Evolutionary conservation across 768 basidiomycete species (phyloP), one percentile per base, ranked within the genome.

Genomic region (Hericium coralloides): DNA sequence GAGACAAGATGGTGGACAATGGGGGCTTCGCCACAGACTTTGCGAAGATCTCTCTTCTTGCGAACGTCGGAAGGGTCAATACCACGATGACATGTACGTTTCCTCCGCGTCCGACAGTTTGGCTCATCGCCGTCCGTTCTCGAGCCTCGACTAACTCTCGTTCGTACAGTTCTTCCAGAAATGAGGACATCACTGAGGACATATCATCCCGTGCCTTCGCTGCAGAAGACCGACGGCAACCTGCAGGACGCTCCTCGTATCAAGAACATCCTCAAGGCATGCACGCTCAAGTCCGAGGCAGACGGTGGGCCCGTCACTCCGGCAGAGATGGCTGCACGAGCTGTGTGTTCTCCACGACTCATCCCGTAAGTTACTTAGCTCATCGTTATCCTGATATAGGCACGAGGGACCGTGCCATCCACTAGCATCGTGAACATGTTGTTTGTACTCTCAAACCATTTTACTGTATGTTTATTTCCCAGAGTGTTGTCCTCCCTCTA

Each of bases 61-160:
- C 87, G 20, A 91, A 91, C 63, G 82, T 89, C n/a, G 87, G 87
- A 26, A 74, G 88, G 55, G 80, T 91, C 61, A 89, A 89, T 66
- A 87, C 88, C 5, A 91, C 88, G 4, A 83, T 89, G 79, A 88
- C 88, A 58, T 92, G 89, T 90, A 66, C 45, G 47, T 61, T 22
- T 55, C 52, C 58, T 17, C n/a, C 43, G n/a, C 43, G 20, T 50
- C 20, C 49, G 10, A 3, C 49, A 10, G 10, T 3, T 12, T 25
- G n/a, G 48, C 17, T 39, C 7, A 18, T 49, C 25, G 25, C 38
- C 48, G 9, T 48, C 41, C 48, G 31, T 31, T 31, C 31, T 38
- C 26, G 37, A 38, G 41, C 37, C 17, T 38, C 55, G 45, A 49
- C 48, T 45, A 9, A 12, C 15, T 10, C 58, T 23, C 58, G 31